Evolutionary conservation across 257 asterid species (phyloP).

Genomic region (Henckelia pumila): DNA sequence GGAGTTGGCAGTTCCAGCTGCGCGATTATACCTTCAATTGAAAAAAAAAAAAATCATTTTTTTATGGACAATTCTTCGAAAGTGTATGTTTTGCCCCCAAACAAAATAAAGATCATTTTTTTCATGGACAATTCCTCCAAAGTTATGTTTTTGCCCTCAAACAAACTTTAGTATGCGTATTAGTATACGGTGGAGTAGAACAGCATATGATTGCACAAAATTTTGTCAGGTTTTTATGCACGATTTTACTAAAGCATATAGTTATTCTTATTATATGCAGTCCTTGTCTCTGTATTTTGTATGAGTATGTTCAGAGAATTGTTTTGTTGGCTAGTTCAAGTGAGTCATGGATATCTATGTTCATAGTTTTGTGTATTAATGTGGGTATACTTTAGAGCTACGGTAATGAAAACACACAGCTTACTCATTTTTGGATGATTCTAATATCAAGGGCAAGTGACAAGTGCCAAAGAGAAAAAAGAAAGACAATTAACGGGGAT

Average conservation of each 20-base stretch:
- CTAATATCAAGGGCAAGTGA: constrained; percentile 73
- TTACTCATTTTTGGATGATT: constrained; percentile 22
- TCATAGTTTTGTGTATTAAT: not conserved
- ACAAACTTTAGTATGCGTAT: too few relatives aligned
- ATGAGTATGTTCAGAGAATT: not conserved
- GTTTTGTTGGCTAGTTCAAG: constrained; percentile 4
- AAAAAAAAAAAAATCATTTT: too few relatives aligned
- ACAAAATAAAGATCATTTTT: not conserved
- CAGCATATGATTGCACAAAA: not conserved
- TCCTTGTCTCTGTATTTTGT: not conserved
- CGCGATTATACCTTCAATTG: not conserved
- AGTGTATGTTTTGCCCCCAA: too few relatives aligned
- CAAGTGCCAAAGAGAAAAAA: constrained; percentile 88
- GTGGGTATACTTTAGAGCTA: not conserved
- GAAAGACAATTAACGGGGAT: constrained; percentile 89
- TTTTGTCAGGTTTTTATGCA: not conserved
- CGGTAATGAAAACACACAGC: not conserved
- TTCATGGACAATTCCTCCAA: not conserved
- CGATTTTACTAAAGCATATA: not conserved
- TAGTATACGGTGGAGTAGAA: not conserved
- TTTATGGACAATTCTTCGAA: too few relatives aligned
- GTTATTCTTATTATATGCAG: not conserved
- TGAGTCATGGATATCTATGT: constrained; percentile 1
- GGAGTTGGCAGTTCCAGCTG: not conserved
- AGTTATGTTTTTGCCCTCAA: too few relatives aligned